Evolutionary conservation across 129 eudicot species (phyloP), one percentile per base, ranked within the genome.

Genomic region (Silybum marianum): DNA sequence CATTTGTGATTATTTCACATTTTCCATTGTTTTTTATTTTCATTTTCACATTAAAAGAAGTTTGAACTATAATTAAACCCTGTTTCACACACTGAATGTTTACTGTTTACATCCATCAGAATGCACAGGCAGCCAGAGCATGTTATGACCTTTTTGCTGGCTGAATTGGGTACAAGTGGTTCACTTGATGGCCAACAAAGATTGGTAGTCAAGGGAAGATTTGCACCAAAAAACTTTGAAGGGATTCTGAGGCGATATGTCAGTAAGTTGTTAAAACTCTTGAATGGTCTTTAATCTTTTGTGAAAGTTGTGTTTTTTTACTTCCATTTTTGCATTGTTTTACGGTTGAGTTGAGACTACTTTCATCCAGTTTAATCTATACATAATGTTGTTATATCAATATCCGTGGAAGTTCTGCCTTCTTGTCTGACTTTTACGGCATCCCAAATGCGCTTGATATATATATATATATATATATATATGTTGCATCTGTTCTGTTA

Each of bases 151-250:
- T 91, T 89, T 69, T 80, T 91, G 85, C 85, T 91, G 63, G 93
- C 93, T 24, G 97, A 91, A 70, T 77, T 89, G 93, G 97, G 93
- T 80, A 91, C 93, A n/a, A 91, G 89, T 82, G 97, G 92, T 4
- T 91, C 97, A 16, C 86, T 91, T 76, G 97, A 91, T 84, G 97
- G 93, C 24, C 97, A 91, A 28, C 97, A 91, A 72, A 85, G 92
- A 62, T 88, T 89, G 76, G 92, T 88, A 0, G 83, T 88, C 14
- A 91, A 89, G 69, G 93, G 92, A 69, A 88, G 90, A 75, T 89
- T 89, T 86, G 90, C 89, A 40, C 92, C 93, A 16, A 89, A 91
- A 58, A 86, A 91, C 74, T 87, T 91, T 83, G 97, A 91, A 74
- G 93, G 92, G 30, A 89, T 91, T 67, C 80, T 91, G 81, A 72